Conservation (phyloP, 2,329 filamentous ascomycete genomes). For the Ophiostoma angusticollis region DNA sequence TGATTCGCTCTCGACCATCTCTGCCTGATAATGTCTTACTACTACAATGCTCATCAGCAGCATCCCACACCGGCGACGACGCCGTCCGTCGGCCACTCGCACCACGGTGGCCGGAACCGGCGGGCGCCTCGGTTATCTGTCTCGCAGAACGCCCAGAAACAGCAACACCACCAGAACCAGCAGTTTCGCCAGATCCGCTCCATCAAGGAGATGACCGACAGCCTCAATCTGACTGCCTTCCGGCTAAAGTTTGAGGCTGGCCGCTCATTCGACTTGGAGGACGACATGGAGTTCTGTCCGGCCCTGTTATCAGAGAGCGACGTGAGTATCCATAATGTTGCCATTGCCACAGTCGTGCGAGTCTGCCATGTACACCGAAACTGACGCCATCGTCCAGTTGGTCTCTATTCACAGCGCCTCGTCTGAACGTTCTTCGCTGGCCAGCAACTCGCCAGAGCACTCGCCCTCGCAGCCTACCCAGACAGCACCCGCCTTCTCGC, state of each 20-base stretch:
- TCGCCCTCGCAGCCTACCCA: slow-evolving; percentile 80
- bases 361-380: slow-evolving; percentile 2
- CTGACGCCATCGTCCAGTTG: too few species aligned
- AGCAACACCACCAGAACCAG: slow-evolving; percentile 48
- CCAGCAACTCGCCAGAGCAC: slow-evolving; percentile 83
- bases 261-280: slow-evolving; percentile 87
- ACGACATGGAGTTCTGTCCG: slow-evolving; percentile 93
- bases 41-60: slow-evolving; percentile 46
- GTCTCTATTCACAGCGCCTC: slow-evolving; percentile 80
- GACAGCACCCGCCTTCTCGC: slow-evolving; percentile 63
- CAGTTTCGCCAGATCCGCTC: slow-evolving; percentile 76
- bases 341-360: too few species aligned
- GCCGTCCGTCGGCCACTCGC: slow-evolving; percentile 52
- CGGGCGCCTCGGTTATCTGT: slow-evolving; percentile 70
- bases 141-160: slow-evolving; percentile 71
- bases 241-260: slow-evolving; percentile 81
- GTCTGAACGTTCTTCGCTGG: slow-evolving; percentile 88
- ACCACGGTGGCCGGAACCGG: slow-evolving; percentile 75
- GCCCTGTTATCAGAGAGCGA: slow-evolving; percentile 84
- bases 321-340: slow-evolving; percentile 44
- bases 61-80: slow-evolving; percentile 41
- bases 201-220: slow-evolving; percentile 75
- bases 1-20: background rate
- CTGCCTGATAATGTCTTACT: slow-evolving; percentile 43
- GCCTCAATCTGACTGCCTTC: slow-evolving; percentile 64